Evolutionary conservation across 164 flowering plant genomes (phyloP).

Genomic region (Nymphaea colorata): DNA sequence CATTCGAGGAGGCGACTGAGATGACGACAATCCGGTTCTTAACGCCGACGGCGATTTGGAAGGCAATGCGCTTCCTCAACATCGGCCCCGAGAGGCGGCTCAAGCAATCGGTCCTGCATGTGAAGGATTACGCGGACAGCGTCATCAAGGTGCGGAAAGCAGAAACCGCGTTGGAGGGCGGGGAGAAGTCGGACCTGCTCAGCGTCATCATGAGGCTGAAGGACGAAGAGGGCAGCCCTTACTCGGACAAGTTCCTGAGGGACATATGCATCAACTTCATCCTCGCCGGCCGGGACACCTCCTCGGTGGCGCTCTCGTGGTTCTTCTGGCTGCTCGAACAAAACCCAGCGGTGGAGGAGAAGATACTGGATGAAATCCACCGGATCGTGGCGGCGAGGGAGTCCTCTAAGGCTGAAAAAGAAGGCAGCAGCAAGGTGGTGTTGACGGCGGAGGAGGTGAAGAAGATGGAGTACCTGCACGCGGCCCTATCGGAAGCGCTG

Average conservation of each 20-base stretch:
- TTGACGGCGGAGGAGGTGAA: constrained; percentile 75
- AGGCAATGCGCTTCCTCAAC: constrained; percentile 38
- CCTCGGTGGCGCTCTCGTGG: constrained; percentile 87
- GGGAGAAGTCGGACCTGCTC: constrained; percentile 47
- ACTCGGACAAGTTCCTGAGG: constrained; percentile 59
- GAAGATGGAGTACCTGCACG: constrained; percentile 90
- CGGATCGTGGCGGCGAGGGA: constrained; percentile 27
- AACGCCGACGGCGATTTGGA: constrained; percentile 63
- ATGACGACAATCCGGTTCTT: constrained; percentile 53
- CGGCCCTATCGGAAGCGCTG: constrained; percentile 81
- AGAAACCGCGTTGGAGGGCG: constrained; percentile 22
- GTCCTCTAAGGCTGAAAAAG: constrained; percentile 1
- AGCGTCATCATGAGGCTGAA: constrained; percentile 63
- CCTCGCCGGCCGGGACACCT: constrained; percentile 90
- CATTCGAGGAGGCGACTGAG: constrained; percentile 87
- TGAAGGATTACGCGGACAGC: constrained; percentile 57
- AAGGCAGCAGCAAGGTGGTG: constrained; percentile 9
- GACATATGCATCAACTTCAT: constrained; percentile 90
- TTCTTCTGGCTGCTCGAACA: constrained; percentile 71
- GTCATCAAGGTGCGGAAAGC: constrained; percentile 62
- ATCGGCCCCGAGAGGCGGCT: constrained; percentile 54
- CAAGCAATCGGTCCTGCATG: constrained; percentile 39
- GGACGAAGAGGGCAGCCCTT: constrained; percentile 58
- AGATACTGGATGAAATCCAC: constrained; percentile 43
- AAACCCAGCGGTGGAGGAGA: constrained; percentile 56